phyloP scores from a whole-genome alignment of 2,329 filamentous ascomycete species.

The Aschersonia sp. region DNA sequence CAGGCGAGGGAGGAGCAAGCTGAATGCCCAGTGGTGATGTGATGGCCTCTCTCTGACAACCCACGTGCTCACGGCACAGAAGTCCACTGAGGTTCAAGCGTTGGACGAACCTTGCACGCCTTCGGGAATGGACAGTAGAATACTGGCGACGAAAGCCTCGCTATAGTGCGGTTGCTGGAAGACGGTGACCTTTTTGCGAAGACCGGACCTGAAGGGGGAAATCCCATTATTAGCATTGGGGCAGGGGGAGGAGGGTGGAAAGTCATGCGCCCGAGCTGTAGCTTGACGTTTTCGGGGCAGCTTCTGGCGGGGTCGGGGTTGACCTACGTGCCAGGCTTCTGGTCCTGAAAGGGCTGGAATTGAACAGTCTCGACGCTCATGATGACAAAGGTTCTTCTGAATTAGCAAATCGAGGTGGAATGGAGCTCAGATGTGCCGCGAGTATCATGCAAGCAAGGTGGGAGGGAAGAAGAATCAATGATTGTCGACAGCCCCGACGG shows the following conservation, averaged over 20 bases:
- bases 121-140: conserved; percentile 91
- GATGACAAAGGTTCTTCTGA: conserved; percentile 9
- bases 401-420: neutral
- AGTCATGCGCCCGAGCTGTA: too few species aligned
- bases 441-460: neutral
- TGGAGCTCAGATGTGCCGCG: neutral
- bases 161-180: conserved; percentile 94
- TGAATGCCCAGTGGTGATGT: neutral
- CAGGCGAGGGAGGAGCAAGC: neutral
- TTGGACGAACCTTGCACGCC: conserved; percentile 54
- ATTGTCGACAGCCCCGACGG: conserved; percentile 1
- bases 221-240: neutral
- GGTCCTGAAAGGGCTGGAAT: conserved; percentile 78
- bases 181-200: conserved; percentile 96
- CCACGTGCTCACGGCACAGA: too few species aligned
- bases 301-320: conserved; percentile 6
- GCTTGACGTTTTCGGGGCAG: conserved; percentile 8
- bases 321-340: conserved; percentile 98
- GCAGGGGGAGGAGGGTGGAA: conserved; percentile 11
- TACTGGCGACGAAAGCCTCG: conserved; percentile 88
- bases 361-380: conserved; percentile 69
- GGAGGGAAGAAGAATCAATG: neutral
- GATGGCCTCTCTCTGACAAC: too few species aligned
- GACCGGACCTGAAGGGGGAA: conserved; percentile 57
- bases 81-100: too few species aligned